phyloP scores from a whole-genome alignment of 2,329 filamentous ascomycete genomes.

The Bimuria novae-zelandiae region DNA sequence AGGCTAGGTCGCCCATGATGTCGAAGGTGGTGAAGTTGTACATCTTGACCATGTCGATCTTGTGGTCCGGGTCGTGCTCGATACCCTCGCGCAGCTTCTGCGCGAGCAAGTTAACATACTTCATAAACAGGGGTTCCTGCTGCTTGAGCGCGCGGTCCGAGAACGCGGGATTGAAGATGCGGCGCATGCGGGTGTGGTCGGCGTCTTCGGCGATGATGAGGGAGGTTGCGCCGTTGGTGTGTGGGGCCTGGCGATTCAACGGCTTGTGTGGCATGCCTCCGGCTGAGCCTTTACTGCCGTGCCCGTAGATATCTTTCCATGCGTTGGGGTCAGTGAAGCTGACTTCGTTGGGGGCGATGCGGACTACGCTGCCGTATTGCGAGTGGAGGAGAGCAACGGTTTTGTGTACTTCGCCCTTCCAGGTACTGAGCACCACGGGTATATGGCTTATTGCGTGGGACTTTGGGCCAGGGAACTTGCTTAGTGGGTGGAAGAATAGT shows the following conservation, averaged over 20 bases:
- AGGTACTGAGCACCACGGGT: slow-evolving; percentile 31
- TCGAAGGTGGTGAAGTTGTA: slow-evolving; percentile 22
- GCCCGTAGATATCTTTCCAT: slow-evolving; percentile 50
- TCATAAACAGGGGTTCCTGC: slow-evolving; percentile 41
- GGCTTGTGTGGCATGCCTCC: slow-evolving; percentile 12
- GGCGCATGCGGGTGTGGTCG: slow-evolving; percentile 18
- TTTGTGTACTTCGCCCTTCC: slow-evolving; percentile 28
- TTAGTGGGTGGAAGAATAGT: slow-evolving; percentile 50
- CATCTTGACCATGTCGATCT: slow-evolving; percentile 16
- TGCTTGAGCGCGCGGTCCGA: slow-evolving; percentile 38
- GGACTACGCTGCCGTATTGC: slow-evolving; percentile 50
- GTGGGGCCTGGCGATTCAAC: slow-evolving; percentile 11
- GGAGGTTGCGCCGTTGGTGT: slow-evolving; percentile 14
- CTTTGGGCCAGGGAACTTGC: slow-evolving; percentile 51
- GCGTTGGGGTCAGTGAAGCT: slow-evolving; percentile 47
- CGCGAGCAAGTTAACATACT: slow-evolving; percentile 45
- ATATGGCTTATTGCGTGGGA: slow-evolving; percentile 41
- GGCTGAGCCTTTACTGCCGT: slow-evolving; percentile 28
- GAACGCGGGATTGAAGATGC: slow-evolving; percentile 38
- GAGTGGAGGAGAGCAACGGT: slow-evolving; percentile 17
- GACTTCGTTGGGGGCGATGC: slow-evolving; percentile 54
- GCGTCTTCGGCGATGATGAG: slow-evolving; percentile 23
- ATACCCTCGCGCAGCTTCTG: slow-evolving; percentile 35
- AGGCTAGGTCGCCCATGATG: slow-evolving; percentile 25
- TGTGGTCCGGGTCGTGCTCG: slow-evolving; percentile 32